A percentile compares a stretch with the other conserved stretches of the same genome.
These are phyloP conservation scores for Plasmopara muralis DNA, from an alignment of 352 stramenopile species.

Conservation along the genomic window DNA sequence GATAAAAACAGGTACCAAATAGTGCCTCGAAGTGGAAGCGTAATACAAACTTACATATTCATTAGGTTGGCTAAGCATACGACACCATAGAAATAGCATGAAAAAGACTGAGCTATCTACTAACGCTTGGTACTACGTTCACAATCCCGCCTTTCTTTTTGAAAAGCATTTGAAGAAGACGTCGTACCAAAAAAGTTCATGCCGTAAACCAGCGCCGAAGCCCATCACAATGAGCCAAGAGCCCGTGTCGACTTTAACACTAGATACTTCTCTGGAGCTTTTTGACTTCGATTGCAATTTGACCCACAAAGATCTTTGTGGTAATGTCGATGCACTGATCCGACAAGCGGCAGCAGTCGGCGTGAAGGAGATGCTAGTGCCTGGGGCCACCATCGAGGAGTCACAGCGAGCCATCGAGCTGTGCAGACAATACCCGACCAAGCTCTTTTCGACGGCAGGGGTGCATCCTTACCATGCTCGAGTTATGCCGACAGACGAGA, in stretches of 20 bases:
- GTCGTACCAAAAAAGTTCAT: no score
- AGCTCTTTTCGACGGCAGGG: constrained; percentile 65
- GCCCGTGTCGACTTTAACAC: background rate
- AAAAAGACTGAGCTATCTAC: no score
- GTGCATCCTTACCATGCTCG: constrained; percentile 74
- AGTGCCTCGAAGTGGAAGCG: no score
- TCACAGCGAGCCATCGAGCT: constrained; percentile 51
- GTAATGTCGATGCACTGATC: constrained; percentile 37
- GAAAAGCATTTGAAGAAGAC: no score
- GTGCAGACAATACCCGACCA: constrained; percentile 36
- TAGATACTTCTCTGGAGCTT: constrained; percentile 19
- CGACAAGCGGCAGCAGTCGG: constrained; percentile 28
- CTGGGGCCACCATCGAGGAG: constrained; percentile 62
- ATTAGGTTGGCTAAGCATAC: no score
- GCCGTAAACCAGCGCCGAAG: background rate
- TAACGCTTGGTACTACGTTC: no score
- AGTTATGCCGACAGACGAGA: constrained; percentile 25
- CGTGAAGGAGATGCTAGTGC: constrained; percentile 69
- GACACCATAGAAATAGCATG: no score
- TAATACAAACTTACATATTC: no score
- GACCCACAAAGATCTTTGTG: constrained; percentile 55
- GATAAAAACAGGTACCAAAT: no score
- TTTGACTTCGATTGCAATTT: constrained; percentile 85
- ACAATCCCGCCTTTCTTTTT: no score
- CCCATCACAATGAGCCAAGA: background rate